These are phyloP conservation scores for Cyberlindnera xylosilytica DNA, from an alignment of 805 yeast species.

Conservation along the genomic window DNA sequence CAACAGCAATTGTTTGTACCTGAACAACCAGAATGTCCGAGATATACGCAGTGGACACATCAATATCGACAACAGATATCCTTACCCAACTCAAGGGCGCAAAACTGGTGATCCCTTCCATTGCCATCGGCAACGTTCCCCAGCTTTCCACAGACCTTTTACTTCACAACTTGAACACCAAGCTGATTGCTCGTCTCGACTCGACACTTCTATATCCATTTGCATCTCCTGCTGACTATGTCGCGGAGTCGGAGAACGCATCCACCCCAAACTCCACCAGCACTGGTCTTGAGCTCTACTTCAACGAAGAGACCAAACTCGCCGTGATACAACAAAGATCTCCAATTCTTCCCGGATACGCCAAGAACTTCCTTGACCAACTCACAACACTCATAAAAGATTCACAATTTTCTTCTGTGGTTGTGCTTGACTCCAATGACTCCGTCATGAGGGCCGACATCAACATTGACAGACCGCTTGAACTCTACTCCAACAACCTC, in stretches of 20 bases:
- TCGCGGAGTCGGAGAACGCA: slow-evolving; percentile 4
- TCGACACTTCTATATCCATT: slow-evolving; percentile 72
- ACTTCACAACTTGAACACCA: slow-evolving; percentile 55
- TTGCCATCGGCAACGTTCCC: slow-evolving; percentile 87
- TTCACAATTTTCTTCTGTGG: slow-evolving; percentile 40
- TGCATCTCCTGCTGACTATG: slow-evolving; percentile 70
- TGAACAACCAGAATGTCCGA: background rate
- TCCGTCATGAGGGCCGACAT: slow-evolving; percentile 42
- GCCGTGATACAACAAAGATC: slow-evolving; percentile 79
- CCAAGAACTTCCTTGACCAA: slow-evolving; percentile 47
- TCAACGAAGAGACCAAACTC: slow-evolving; percentile 36
- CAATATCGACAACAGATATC: background rate
- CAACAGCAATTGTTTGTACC: too few species aligned
- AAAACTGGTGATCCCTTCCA: slow-evolving; percentile 68
- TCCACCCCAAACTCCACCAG: slow-evolving; percentile 31
- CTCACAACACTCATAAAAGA: slow-evolving; percentile 48
- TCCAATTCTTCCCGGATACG: slow-evolving; percentile 71
- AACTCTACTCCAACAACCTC: slow-evolving; percentile 18
- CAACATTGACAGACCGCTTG: slow-evolving; percentile 15
- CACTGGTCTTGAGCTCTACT: slow-evolving; percentile 65
- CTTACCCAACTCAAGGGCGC: slow-evolving; percentile 25
- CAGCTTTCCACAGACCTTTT: slow-evolving; percentile 77
- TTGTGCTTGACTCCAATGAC: slow-evolving; percentile 71
- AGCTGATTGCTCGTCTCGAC: slow-evolving; percentile 54
- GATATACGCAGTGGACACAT: slow-evolving; percentile 1